Base-by-base conservation (phyloP, 2,329 filamentous ascomycete genomes). In the Xylaria sp. region DNA sequence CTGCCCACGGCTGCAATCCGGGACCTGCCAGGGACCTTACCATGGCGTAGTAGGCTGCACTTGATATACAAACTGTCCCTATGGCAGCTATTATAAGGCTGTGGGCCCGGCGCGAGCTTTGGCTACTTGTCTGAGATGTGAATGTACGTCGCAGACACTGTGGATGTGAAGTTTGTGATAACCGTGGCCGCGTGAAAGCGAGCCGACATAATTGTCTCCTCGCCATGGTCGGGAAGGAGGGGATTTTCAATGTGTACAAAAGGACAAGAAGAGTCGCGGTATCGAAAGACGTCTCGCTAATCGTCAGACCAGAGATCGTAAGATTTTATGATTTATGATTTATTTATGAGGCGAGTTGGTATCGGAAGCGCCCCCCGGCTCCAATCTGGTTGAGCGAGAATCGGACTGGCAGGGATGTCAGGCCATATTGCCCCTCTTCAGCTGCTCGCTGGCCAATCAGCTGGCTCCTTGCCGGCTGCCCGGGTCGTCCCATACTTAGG, bases 1-100 rank as follows among this genome's bases (percentile, higher is more conserved):
- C 39, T n/a, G 56, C 55, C 45, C 57, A 20, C 57, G 39, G 34
- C 52, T 15, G 10, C 18, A 1, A 39, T 48, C 12, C 32, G 25
- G 36, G 36, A 32, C 25, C 32, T 7, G 9, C 39, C 53, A 30
- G n/a, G 28, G 45, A 20, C n/a, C 36, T 46, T 73, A 77, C 75
- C 73, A 76, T 75, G 56, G 67, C 59, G 58, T 72, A 75, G 34
- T 73, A 75, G 34, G 65, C 60, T 61, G 72, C 36, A 43, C 69
- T 67, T 18, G 75, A 70, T 59, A 74, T 57, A 45, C 73, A 69
- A 12, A 48, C 46, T 12, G 63, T 46, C 23, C 69, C 73, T 65
- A 73, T 66, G 46, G 66, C 68, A 53, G 70, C 71, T 63, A 75
- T 62, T 23, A 68, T 45, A 59, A 68, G 53, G 65, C 65, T 34